A percentile compares a stretch with the other conserved stretches of the same genome.
Conservation (phyloP, 345 rosid genomes). For the Sonneratia alba region DNA sequence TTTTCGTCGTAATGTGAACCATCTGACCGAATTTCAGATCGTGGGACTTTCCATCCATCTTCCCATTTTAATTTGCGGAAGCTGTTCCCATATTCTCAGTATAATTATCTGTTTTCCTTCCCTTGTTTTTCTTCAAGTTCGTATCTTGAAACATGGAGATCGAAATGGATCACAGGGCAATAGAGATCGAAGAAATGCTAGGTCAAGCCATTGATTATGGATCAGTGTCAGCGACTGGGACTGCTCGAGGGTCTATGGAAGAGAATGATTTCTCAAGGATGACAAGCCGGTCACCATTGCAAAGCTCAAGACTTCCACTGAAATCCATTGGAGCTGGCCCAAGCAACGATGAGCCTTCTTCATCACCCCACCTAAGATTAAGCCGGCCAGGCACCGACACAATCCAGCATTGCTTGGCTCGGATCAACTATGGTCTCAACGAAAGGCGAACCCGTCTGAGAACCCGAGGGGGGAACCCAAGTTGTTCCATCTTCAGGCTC, state of each 20-base stretch:
- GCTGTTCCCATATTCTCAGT: too few relatives aligned
- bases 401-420: neutral
- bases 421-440: neutral
- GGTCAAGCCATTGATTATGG: neutral
- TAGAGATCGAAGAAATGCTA: conserved; percentile 4
- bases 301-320: neutral
- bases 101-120: neutral
- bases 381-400: neutral
- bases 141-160: neutral
- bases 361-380: too few relatives aligned
- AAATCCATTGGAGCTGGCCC: too few relatives aligned
- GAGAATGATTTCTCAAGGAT: neutral
- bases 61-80: too few relatives aligned
- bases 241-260: neutral
- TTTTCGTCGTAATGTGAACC: too few relatives aligned
- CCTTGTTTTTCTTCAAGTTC: neutral
- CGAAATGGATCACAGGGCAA: conserved; percentile 7
- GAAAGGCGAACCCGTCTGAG: neutral
- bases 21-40: too few relatives aligned
- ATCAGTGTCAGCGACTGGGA: neutral
- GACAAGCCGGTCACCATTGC: neutral
- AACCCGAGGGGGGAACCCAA: neutral
- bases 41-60: too few relatives aligned
- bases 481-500: conserved; percentile 9
- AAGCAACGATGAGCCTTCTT: too few relatives aligned